Evolutionary conservation across 495 filamentous ascomycete species (phyloP).

Genomic region (Pseudoneurospora amorphoporcata): DNA sequence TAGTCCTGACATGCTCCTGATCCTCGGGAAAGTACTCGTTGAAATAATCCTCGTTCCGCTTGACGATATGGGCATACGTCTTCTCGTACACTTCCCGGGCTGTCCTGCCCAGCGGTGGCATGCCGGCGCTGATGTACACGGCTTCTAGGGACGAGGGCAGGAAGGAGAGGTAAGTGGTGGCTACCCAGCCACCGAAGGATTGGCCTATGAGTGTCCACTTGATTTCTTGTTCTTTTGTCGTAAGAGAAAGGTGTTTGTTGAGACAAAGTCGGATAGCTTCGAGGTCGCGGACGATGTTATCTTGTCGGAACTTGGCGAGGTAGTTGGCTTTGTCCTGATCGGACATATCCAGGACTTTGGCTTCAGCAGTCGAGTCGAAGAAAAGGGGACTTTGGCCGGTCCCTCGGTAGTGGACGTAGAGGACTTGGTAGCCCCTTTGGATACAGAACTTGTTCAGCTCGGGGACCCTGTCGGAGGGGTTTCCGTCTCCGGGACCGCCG

Average conservation of each 20-base stretch:
- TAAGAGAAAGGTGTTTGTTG: not conserved
- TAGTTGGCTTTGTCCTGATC: conserved; percentile 56
- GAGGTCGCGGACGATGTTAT: conserved; percentile 77
- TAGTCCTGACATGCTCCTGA: conserved; percentile 49
- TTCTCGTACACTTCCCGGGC: conserved; percentile 64
- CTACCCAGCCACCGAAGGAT: conserved; percentile 82
- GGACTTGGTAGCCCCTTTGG: conserved; percentile 66
- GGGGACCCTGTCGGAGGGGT: conserved; percentile 49
- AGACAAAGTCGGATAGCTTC: conserved; percentile 69
- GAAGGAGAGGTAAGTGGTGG: conserved; percentile 66
- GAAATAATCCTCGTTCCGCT: conserved; percentile 61
- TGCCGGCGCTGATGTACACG: conserved; percentile 70
- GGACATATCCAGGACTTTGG: not conserved
- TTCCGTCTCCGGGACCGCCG: conserved; percentile 65
- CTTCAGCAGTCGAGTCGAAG: conserved; percentile 45
- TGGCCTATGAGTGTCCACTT: conserved; percentile 76
- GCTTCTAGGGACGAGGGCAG: conserved; percentile 61
- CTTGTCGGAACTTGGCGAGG: conserved; percentile 71
- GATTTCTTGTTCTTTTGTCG: conserved; percentile 41
- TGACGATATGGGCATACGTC: conserved; percentile 49
- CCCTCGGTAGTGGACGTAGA: conserved; percentile 77
- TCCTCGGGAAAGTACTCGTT: conserved; percentile 61
- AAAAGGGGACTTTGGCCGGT: conserved; percentile 71
- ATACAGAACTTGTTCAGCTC: conserved; percentile 50
- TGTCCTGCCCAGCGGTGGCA: conserved; percentile 57